Conservation (phyloP, 140 eudicot species). For the Senecio squalidus region DNA sequence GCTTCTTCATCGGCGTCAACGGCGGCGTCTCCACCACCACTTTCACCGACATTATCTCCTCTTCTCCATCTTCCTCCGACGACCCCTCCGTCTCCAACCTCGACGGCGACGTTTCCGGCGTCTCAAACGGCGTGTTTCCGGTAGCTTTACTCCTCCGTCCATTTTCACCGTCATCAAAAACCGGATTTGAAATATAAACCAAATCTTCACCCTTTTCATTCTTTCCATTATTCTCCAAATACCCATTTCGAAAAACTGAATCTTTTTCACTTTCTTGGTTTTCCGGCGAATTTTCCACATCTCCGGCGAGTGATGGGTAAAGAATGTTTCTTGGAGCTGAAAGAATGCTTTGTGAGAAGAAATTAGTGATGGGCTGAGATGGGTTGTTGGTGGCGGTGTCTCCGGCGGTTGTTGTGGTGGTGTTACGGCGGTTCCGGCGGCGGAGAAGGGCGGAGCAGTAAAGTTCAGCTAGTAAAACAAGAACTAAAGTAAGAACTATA, state of each 20-base stretch:
- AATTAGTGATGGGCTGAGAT: conserved; percentile 24
- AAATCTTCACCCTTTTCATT: conserved; percentile 15
- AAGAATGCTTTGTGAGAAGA: conserved; percentile 25
- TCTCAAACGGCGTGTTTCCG: conserved; percentile 62
- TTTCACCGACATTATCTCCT: conserved; percentile 18
- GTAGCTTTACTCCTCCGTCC: conserved; percentile 8
- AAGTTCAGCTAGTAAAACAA: conserved; percentile 67
- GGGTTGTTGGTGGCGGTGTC: neutral
- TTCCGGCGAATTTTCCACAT: conserved; percentile 38
- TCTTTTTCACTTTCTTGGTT: conserved; percentile 21
- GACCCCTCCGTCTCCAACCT: conserved; percentile 41
- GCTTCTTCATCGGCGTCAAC: conserved; percentile 61
- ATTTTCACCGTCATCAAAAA: conserved; percentile 36
- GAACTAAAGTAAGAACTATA: conserved; percentile 47
- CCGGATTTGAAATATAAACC: conserved; percentile 71
- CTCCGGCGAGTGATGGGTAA: conserved; percentile 46
- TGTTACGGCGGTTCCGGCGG: conserved; percentile 36
- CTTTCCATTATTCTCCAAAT: conserved; percentile 4
- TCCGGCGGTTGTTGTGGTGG: neutral
- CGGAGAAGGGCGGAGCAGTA: conserved; percentile 63
- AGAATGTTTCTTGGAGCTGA: conserved; percentile 68
- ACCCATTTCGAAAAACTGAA: neutral
- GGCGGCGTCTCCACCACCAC: conserved; percentile 39
- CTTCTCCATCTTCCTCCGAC: conserved; percentile 2
- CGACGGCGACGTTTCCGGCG: conserved; percentile 82